Conservation (phyloP, 768 basidiomycete genomes). For the Brasilioporus rufonigricans region DNA sequence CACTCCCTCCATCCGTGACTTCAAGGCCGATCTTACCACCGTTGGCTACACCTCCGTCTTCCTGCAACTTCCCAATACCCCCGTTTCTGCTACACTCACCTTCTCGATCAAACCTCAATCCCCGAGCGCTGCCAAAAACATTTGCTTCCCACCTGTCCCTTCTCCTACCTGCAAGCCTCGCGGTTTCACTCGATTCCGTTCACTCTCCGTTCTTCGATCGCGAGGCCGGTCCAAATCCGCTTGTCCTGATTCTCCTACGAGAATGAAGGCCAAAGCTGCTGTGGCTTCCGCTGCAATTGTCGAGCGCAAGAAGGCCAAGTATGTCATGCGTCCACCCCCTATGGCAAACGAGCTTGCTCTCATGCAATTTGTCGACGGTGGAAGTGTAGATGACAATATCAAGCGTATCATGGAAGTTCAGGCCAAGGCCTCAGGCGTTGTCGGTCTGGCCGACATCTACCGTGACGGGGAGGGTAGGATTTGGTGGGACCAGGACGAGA, state of each 20-base stretch:
- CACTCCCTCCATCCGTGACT: slow-evolving; percentile 47
- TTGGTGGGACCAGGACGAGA: slow-evolving; percentile 74
- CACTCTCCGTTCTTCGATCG: slow-evolving; percentile 48
- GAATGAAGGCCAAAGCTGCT: slow-evolving; percentile 18
- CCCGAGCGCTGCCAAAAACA: slow-evolving; percentile 6
- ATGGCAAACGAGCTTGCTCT: slow-evolving; percentile 65
- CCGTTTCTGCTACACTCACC: slow-evolving; percentile 27
- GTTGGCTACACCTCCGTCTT: slow-evolving; percentile 69
- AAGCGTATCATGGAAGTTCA: slow-evolving; percentile 54
- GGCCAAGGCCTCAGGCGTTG: slow-evolving; percentile 42
- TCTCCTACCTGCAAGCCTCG: slow-evolving; percentile 21
- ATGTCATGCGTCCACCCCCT: slow-evolving; percentile 44
- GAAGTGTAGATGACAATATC: slow-evolving; percentile 52
- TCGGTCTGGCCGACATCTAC: slow-evolving; percentile 48
- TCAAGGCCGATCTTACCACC: slow-evolving; percentile 51
- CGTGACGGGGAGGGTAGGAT: slow-evolving; percentile 60
- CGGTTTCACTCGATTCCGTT: slow-evolving; percentile 46
- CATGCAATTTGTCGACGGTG: slow-evolving; percentile 69
- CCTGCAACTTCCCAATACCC: slow-evolving; percentile 54
- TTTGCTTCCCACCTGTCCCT: slow-evolving; percentile 15
- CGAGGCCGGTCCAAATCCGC: slow-evolving; percentile 38
- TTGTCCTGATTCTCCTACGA: slow-evolving; percentile 27
- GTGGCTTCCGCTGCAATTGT: slow-evolving; percentile 34
- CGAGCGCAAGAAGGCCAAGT: slow-evolving; percentile 53
- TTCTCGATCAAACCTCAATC: slow-evolving; percentile 8